Percentiles rank a stretch among this genome's conserved stretches.
These are phyloP conservation scores for Xylaria sp. DNA, from an alignment of 2,329 filamentous ascomycete genomes.

Conservation along the genomic window DNA sequence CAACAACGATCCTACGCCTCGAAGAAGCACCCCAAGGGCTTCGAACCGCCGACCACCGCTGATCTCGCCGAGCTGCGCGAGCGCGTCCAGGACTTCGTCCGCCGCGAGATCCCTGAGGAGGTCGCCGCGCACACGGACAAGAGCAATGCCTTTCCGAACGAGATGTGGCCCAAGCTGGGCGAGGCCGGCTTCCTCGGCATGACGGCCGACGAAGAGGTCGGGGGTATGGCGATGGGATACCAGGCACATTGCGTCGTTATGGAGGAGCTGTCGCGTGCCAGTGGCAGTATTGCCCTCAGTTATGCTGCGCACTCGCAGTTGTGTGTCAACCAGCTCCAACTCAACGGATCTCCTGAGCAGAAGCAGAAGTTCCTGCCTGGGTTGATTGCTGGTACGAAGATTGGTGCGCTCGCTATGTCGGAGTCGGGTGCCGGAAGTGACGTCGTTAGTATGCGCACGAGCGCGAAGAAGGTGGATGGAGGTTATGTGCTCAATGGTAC, in stretches of 20 bases:
- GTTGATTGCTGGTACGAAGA: conserved; percentile 70
- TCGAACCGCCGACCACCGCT: conserved; percentile 61
- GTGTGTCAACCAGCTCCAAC: conserved; percentile 91
- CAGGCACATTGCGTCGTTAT: conserved; percentile 94
- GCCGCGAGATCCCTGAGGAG: conserved; percentile 79
- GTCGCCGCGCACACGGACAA: conserved; percentile 78
- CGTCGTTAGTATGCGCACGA: conserved; percentile 92
- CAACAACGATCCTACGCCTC: conserved; percentile 48
- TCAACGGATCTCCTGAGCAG: conserved; percentile 77
- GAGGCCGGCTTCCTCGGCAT: conserved; percentile 88
- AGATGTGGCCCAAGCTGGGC: conserved; percentile 92
- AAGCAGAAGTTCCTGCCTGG: conserved; percentile 76
- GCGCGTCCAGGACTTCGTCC: conserved; percentile 81
- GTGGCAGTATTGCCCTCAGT: conserved; percentile 76
- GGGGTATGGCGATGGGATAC: conserved; percentile 87
- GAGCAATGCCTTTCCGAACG: conserved; percentile 78
- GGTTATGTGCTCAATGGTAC: conserved; percentile 82
- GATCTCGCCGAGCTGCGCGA: conserved; percentile 79
- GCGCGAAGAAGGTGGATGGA: conserved; percentile 72
- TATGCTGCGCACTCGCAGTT: conserved; percentile 96
- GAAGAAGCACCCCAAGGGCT: conserved; percentile 56
- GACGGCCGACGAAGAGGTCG: conserved; percentile 87
- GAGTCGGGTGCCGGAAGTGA: conserved; percentile 88
- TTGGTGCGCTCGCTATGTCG: conserved; percentile 92
- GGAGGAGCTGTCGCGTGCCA: conserved; percentile 89